Conservation (phyloP, 2,329 filamentous ascomycete genomes). For the Colletotrichum sp. region DNA sequence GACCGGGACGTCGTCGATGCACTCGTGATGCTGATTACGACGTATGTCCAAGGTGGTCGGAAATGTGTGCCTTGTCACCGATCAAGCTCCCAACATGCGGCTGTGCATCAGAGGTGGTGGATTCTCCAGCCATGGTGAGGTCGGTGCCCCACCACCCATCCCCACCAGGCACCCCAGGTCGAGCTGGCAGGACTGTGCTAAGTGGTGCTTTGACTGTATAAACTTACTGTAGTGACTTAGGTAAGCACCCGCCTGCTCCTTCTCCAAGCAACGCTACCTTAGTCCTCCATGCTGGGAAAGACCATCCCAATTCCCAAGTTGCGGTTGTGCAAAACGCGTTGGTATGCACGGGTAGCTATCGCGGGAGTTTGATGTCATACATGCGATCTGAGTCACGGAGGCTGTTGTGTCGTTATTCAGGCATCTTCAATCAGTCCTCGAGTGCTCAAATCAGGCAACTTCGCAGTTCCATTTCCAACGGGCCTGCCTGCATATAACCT, state of each 20-base stretch:
- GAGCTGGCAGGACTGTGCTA: background rate
- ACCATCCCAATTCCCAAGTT: background rate
- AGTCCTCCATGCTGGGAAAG: background rate
- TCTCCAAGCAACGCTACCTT: background rate
- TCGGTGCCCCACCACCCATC: constrained; percentile 18
- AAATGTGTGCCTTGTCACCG: constrained; percentile 24
- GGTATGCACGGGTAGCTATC: background rate
- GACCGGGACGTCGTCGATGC: background rate
- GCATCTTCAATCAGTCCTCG: background rate
- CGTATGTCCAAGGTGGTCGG: constrained; percentile 21
- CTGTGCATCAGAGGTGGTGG: constrained; percentile 22
- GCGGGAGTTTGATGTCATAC: background rate
- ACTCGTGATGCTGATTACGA: constrained; percentile 24
- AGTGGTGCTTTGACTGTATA: background rate
- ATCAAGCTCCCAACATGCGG: constrained; percentile 22
- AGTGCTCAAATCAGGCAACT: background rate
- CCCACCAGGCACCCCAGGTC: constrained; percentile 7
- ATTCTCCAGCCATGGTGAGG: constrained; percentile 20
- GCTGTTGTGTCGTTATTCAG: background rate
- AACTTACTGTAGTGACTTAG: background rate
- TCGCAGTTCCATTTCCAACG: background rate
- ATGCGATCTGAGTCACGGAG: background rate
- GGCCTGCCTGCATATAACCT: background rate
- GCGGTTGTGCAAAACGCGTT: background rate
- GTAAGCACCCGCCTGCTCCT: background rate